These are phyloP conservation scores for Neoascochyta sp. DNA, from an alignment of 2,329 filamentous ascomycete species.

Conservation along the genomic window DNA sequence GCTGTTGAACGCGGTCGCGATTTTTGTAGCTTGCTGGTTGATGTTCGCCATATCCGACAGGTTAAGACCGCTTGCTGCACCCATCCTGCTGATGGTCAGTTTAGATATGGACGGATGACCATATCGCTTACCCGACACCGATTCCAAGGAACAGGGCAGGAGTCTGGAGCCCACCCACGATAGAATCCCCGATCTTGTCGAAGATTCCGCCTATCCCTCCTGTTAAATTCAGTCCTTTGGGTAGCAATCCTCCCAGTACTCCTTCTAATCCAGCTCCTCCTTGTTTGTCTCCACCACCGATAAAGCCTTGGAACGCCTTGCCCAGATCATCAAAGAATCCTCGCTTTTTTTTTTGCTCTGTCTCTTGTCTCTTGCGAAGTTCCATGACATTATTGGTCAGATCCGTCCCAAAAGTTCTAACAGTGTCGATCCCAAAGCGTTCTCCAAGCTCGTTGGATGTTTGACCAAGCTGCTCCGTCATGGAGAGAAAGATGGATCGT, in stretches of 20 bases:
- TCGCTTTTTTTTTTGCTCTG: conserved; percentile 4
- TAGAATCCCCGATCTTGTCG: conserved; percentile 8
- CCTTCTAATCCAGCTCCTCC: neutral
- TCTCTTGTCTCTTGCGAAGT: conserved; percentile 7
- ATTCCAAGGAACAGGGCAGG: conserved; percentile 31
- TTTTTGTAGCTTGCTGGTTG: conserved; percentile 13
- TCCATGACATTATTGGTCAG: conserved; percentile 15
- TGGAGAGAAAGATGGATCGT: conserved; percentile 17
- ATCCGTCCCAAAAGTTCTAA: conserved; percentile 16
- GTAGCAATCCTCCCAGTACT: neutral
- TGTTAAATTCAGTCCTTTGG: conserved; percentile 9
- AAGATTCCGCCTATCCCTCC: conserved; percentile 13
- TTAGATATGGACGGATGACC: neutral
- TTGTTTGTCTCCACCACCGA: conserved; percentile 3
- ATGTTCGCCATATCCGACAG: conserved; percentile 16
- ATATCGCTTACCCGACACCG: conserved; percentile 21
- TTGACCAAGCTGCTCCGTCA: conserved; percentile 20
- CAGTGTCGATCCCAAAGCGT: conserved; percentile 6
- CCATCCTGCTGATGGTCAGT: conserved; percentile 21
- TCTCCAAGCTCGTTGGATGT: conserved; percentile 19
- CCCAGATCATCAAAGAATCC: conserved; percentile 10
- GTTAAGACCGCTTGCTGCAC: conserved; percentile 24
- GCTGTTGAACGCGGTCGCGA: conserved; percentile 18
- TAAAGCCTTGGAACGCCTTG: conserved; percentile 4
- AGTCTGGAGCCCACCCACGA: conserved; percentile 16